phyloP scores from a whole-genome alignment of 2,329 filamentous ascomycete genomes.

The Zymoseptoria tritici region DNA sequence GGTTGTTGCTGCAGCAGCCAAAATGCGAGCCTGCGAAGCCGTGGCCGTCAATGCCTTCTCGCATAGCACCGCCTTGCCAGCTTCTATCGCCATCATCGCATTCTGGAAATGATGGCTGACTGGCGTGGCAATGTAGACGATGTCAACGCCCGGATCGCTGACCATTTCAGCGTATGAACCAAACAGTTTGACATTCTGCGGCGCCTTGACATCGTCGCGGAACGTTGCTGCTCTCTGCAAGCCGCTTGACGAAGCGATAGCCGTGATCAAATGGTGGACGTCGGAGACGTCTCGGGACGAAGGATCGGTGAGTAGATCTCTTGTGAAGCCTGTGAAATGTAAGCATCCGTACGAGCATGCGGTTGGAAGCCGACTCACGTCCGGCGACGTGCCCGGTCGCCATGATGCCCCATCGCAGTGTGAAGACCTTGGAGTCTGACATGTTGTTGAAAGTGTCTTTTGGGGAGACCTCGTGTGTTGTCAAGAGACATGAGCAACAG shows the following conservation, averaged over 20 bases:
- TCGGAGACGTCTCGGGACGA: not conserved
- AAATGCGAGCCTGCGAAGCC: conserved; percentile 33
- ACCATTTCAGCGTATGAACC: conserved; percentile 37
- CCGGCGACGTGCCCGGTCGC: not conserved
- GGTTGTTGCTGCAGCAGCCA: conserved; percentile 34
- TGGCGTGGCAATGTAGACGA: conserved; percentile 42
- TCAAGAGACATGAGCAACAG: not conserved
- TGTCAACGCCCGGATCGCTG: conserved; percentile 36
- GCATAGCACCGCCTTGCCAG: conserved; percentile 41
- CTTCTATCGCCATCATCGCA: conserved; percentile 37
- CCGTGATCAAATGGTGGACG: not conserved
- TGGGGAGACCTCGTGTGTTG: too few relatives aligned
- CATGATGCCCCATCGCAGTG: not conserved
- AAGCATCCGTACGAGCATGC: not conserved
- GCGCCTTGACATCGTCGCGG: not conserved
- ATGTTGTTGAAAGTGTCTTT: not conserved
- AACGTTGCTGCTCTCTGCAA: not conserved
- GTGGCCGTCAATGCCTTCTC: conserved; percentile 42
- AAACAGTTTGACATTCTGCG: conserved; percentile 25
- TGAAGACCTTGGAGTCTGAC: not conserved
- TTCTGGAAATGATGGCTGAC: conserved; percentile 40
- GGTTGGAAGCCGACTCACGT: not conserved
- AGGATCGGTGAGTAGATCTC: not conserved
- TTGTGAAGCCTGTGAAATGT: not conserved
- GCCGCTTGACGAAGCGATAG: not conserved